Evolutionary conservation across 345 rosid species (phyloP).

Genomic region (Lepidium sativum): DNA sequence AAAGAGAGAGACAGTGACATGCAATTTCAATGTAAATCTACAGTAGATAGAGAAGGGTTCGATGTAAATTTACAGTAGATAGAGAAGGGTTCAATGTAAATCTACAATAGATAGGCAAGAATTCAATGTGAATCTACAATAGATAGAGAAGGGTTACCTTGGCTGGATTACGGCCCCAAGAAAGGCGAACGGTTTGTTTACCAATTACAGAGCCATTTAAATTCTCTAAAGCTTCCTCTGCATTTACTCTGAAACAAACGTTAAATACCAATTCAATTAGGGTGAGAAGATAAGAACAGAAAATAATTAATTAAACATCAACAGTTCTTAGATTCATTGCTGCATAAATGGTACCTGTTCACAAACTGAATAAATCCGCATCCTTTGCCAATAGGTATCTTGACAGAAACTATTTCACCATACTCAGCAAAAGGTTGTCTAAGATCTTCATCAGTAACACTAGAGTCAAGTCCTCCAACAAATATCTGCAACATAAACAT

Average conservation of each 20-base stretch:
- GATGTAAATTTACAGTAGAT: no score
- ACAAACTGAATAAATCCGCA: constrained; percentile 95
- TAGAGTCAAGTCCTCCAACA: constrained; percentile 92
- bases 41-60: no score
- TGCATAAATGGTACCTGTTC: constrained; percentile 43
- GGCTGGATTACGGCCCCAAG: constrained; percentile 82
- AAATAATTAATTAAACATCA: background rate
- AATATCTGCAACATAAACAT: constrained; percentile 46
- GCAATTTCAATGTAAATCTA: background rate
- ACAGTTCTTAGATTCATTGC: background rate
- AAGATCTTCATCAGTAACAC: constrained; percentile 79
- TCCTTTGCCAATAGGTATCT: constrained; percentile 87
- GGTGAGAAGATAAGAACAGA: background rate
- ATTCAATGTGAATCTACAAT: background rate
- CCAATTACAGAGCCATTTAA: constrained; percentile 60
- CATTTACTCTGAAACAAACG: constrained; percentile 45
- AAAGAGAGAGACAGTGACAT: no score
- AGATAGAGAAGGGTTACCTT: constrained; percentile 35
- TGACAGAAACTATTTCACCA: constrained; percentile 86
- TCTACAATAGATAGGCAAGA: background rate
- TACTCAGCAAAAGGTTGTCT: constrained; percentile 60
- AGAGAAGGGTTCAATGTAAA: background rate
- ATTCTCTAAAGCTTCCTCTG: constrained; percentile 84
- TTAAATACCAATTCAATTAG: background rate
- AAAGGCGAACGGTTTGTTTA: constrained; percentile 70